Percentiles rank a stretch among this genome's conserved stretches.
phyloP scores from a whole-genome alignment of 192 early-diverging fungal species.

The Phycomyces blakesleeanus region DNA sequence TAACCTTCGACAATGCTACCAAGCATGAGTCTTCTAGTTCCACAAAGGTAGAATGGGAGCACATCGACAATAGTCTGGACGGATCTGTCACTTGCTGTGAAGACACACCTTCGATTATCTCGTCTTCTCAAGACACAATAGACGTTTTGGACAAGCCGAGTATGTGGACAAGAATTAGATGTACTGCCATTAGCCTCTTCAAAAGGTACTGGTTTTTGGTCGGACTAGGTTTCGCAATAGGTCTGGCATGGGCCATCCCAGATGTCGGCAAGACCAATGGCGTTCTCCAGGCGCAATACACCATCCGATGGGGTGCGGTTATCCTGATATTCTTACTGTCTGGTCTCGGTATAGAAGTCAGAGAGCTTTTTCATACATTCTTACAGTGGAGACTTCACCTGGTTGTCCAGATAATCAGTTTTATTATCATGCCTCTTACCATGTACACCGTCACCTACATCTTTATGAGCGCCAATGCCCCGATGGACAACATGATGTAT shows the following conservation, averaged over 20 bases:
- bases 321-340: conserved; percentile 62
- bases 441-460: conserved; percentile 44
- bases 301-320: conserved; percentile 60
- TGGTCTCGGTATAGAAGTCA: conserved; percentile 57
- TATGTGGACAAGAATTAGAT: background rate
- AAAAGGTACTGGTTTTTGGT: conserved; percentile 58
- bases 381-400: conserved; percentile 51
- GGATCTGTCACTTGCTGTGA: too few relatives aligned
- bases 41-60: too few relatives aligned
- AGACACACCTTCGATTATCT: too few relatives aligned
- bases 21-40: too few relatives aligned
- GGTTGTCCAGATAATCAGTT: conserved; percentile 50
- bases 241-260: conserved; percentile 58
- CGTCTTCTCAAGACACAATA: too few relatives aligned
- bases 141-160: too few relatives aligned
- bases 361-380: conserved; percentile 48
- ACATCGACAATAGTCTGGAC: too few relatives aligned
- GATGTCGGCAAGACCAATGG: conserved; percentile 51
- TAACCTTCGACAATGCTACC: too few relatives aligned
- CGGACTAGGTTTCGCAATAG: conserved; percentile 57
- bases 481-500: conserved; percentile 46
- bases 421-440: conserved; percentile 53
- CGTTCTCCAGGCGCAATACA: conserved; percentile 49
- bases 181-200: conserved; percentile 18
- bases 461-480: conserved; percentile 37